These are phyloP conservation scores for Beauveria pseudobassiana DNA, from an alignment of 2,329 filamentous ascomycete species.

Conservation along the genomic window DNA sequence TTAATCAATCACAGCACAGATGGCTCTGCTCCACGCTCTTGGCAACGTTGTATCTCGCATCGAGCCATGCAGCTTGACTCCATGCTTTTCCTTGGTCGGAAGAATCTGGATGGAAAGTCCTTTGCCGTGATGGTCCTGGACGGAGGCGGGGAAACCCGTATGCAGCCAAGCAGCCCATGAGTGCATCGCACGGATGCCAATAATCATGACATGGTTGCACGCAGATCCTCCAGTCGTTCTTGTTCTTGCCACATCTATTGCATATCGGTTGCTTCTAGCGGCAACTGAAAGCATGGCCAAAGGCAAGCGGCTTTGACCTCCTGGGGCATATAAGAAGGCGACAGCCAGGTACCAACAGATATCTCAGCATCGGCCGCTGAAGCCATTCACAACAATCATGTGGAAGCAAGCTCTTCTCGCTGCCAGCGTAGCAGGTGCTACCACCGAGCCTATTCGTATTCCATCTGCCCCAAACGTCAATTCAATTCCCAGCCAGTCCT, in stretches of 20 bases:
- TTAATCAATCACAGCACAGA: neutral
- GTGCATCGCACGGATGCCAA: neutral
- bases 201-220: neutral
- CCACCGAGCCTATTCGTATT: neutral
- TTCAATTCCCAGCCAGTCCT: constrained; percentile 25
- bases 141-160: neutral
- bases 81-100: neutral
- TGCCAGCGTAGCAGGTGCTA: neutral
- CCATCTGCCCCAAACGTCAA: neutral
- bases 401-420: neutral
- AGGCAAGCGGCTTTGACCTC: neutral
- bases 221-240: neutral
- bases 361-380: neutral
- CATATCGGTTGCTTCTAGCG: neutral
- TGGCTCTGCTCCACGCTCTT: neutral
- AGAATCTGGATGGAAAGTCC: neutral
- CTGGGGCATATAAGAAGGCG: neutral
- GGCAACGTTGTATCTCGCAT: constrained; percentile 3
- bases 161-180: neutral
- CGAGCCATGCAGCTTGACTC: neutral
- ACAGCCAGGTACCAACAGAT: neutral
- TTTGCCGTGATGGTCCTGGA: neutral
- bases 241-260: neutral
- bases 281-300: neutral
- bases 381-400: neutral